Base-by-base conservation (phyloP, 257 asterid genomes). In the Anisodus tanguticus region DNA sequence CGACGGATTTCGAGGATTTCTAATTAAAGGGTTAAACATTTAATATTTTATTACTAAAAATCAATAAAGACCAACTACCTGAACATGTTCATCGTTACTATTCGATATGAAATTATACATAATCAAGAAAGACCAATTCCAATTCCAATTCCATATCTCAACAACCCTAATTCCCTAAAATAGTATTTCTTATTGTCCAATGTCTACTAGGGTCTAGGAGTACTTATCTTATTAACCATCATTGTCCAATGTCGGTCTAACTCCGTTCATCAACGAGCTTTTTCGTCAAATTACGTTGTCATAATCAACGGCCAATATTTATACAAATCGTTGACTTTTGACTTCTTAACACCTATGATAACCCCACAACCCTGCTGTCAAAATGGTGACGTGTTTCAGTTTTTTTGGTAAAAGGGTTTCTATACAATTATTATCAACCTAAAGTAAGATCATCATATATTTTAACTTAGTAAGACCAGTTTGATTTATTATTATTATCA, bases 271-370 rank as follows among this genome's bases (percentile, higher is more conserved):
- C 77, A 17, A 67, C 81, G 55, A 58, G 5, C n/a, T 84, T 78
- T 70, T 60, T 80, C 69, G 66, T 59, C 63, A 47, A 47, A 68
- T 19, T n/a, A 47, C 12, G n/a, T 26, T 66, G 76, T 43, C 80
- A 12, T 47, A 76, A 76, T 51, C 41, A 19, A 26, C 81, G 12
- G 13, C 10, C 81, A 35, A 6, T n/a, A 76, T 76, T 26, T 53
- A 76, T 0, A n/a, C 3, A 51, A 49, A 76, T 11, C 77, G 86
- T 86, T 89, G 91, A 88, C 88, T 85, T 72, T 45, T 69, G 58
- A 67, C 67, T 15, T 74, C 8, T 17, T 60, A 67, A 22, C 60
- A 49, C 62, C 4, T 3, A 35, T 51, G 19, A 10, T 39, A 22
- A 22, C 0, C 67, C 39, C 43, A 49, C 43, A 37, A 16, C 19